Conservation (phyloP, 1,284 basidiomycete genomes). For the Mycena citricolor region DNA sequence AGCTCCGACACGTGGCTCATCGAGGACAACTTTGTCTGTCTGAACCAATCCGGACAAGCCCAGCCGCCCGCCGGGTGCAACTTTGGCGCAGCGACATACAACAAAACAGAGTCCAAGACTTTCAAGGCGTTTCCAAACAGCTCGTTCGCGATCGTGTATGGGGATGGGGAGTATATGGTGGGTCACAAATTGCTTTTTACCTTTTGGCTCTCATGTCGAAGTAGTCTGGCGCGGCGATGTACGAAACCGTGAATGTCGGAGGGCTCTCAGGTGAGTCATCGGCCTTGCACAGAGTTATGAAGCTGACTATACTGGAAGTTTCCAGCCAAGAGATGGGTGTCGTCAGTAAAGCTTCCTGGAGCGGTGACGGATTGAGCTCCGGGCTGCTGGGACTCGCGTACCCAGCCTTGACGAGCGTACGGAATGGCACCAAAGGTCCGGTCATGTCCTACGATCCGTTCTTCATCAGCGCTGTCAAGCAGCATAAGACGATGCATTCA, state of each 20-base stretch:
- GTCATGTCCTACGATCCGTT: slow-evolving; percentile 14
- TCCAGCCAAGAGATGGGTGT: slow-evolving; percentile 28
- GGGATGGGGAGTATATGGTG: slow-evolving; percentile 22
- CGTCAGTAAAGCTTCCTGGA: slow-evolving; percentile 27
- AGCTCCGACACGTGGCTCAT: slow-evolving; percentile 29
- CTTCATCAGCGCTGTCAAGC: slow-evolving; percentile 14
- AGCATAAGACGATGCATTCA: slow-evolving; percentile 7
- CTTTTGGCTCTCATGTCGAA: background rate
- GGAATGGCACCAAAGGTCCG: slow-evolving; percentile 10
- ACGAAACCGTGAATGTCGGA: slow-evolving; percentile 27
- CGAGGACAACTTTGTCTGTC: slow-evolving; percentile 27
- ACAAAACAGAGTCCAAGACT: slow-evolving; percentile 22
- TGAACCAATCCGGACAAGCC: slow-evolving; percentile 16
- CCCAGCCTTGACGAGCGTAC: slow-evolving; percentile 10
- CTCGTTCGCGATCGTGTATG: slow-evolving; percentile 28
- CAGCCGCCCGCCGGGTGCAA: slow-evolving; percentile 17
- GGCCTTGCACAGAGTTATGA: slow-evolving; percentile 18
- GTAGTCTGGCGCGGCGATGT: slow-evolving; percentile 23
- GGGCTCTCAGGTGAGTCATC: slow-evolving; percentile 24
- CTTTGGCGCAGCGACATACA: slow-evolving; percentile 26
- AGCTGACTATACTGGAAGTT: slow-evolving; percentile 14
- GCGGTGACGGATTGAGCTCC: slow-evolving; percentile 26
- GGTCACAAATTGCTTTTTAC: no score
- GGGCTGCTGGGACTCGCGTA: slow-evolving; percentile 24
- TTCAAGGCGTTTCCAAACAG: slow-evolving; percentile 23